Conservation (phyloP, 73 alveolate species). For the Loxodes magnus region DNA sequence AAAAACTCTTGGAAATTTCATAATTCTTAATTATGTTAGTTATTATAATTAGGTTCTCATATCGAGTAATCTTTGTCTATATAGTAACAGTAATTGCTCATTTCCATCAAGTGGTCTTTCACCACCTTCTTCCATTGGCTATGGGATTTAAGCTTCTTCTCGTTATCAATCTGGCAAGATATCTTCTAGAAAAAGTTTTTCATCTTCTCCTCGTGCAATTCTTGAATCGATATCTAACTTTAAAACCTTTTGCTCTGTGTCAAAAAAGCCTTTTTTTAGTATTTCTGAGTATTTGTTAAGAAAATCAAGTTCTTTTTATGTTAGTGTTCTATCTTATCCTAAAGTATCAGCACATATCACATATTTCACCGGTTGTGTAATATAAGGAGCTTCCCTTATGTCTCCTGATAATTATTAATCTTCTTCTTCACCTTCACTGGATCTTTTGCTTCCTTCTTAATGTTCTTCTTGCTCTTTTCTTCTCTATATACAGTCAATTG, state of each 20-base stretch:
- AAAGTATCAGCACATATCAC: conserved; percentile 80
- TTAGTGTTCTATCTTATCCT: conserved; percentile 79
- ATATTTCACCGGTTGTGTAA: conserved; percentile 20
- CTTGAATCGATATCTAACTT: conserved; percentile 56
- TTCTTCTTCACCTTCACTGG: conserved; percentile 37
- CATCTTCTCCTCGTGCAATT: conserved; percentile 41
- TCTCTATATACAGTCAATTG: conserved; percentile 35
- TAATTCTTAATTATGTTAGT: conserved; percentile 52
- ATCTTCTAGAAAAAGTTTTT: conserved; percentile 38
- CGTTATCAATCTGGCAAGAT: conserved; percentile 7
- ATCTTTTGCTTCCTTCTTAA: conserved; percentile 32
- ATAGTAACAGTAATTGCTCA: conserved; percentile 1
- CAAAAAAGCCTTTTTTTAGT: conserved; percentile 52
- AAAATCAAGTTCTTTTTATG: conserved; percentile 50
- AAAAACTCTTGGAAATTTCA: conserved; percentile 66
- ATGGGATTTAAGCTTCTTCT: too few relatives aligned
- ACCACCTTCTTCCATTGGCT: too few relatives aligned
- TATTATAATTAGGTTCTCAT: conserved; percentile 8
- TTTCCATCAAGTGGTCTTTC: conserved; percentile 37
- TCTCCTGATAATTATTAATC: conserved; percentile 25
- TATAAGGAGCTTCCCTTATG: conserved; percentile 25
- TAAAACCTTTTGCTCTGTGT: conserved; percentile 57
- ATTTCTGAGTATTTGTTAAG: conserved; percentile 55
- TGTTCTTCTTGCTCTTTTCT: conserved; percentile 54
- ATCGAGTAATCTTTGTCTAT: background rate